Percentiles rank a stretch among this genome's conserved stretches.
phyloP scores from a whole-genome alignment of 139 green algal genomes.

The Monoraphidium neglectum region DNA sequence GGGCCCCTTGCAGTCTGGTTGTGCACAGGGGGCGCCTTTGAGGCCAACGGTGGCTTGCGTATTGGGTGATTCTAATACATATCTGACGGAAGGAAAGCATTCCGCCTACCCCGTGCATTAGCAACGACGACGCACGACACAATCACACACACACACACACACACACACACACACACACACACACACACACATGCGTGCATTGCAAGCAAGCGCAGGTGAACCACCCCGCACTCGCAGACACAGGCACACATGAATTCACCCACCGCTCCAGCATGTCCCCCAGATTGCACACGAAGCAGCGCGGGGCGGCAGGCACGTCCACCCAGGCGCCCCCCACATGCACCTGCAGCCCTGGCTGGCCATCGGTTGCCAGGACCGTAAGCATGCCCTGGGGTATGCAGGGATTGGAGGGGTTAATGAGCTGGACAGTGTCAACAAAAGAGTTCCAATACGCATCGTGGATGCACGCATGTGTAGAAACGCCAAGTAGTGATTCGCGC shows the following conservation, averaged over 20 bases:
- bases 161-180: background rate
- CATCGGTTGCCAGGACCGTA: slow-evolving; percentile 87
- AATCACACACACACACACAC: background rate
- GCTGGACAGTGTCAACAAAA: too few species aligned
- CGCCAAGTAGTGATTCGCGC: too few species aligned
- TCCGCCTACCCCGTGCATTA: too few species aligned
- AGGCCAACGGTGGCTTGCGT: too few species aligned
- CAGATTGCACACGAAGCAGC: slow-evolving; percentile 89
- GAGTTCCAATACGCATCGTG: background rate
- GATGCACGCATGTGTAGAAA: too few species aligned
- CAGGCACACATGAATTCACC: background rate
- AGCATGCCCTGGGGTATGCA: slow-evolving; percentile 70
- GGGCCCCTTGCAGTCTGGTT: too few species aligned
- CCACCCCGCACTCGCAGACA: background rate
- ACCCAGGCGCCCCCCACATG: slow-evolving; percentile 54
- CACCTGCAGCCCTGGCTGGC: slow-evolving; percentile 74
- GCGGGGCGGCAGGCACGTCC: slow-evolving; percentile 62
- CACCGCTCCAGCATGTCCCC: slow-evolving; percentile 93
- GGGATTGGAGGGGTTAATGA: too few species aligned
- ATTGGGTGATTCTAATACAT: too few species aligned
- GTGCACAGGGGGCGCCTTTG: too few species aligned
- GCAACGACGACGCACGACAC: too few species aligned
- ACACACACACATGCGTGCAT: background rate
- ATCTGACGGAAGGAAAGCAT: too few species aligned
- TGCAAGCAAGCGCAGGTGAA: background rate